Conservation (phyloP, 2,329 filamentous ascomycete species). For the Fusarium anguioides region DNA sequence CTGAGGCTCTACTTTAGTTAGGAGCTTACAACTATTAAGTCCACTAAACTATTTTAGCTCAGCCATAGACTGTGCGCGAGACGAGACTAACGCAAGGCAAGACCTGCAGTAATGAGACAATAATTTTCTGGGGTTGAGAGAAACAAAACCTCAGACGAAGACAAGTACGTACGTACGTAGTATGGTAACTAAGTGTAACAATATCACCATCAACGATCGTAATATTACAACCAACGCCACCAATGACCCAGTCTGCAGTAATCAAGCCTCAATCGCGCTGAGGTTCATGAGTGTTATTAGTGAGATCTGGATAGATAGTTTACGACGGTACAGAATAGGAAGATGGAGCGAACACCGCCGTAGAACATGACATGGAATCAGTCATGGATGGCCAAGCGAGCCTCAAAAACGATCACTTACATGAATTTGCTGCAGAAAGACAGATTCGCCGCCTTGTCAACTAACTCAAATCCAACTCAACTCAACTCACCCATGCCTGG, state of each 20-base stretch:
- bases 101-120: constrained; percentile 19
- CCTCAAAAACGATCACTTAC: constrained; percentile 29
- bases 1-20: not conserved
- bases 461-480: not conserved
- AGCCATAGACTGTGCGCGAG: constrained; percentile 12
- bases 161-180: not conserved
- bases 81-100: constrained; percentile 31
- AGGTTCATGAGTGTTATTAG: no score
- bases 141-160: constrained; percentile 9
- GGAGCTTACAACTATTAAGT: not conserved
- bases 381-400: constrained; percentile 16
- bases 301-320: constrained; percentile 27
- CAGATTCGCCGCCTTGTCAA: no score
- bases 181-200: no score
- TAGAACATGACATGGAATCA: no score
- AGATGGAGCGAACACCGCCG: constrained; percentile 31
- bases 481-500: constrained; percentile 36
- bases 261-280: constrained; percentile 22
- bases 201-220: not conserved
- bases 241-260: constrained; percentile 13
- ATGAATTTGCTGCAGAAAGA: constrained; percentile 1
- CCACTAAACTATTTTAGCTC: constrained; percentile 17
- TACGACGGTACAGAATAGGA: constrained; percentile 23
- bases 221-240: constrained; percentile 35
- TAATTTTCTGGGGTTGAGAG: constrained; percentile 5